These are phyloP conservation scores for Epipyxis sp. DNA, from an alignment of 108 stramenopile species.

Conservation along the genomic window DNA sequence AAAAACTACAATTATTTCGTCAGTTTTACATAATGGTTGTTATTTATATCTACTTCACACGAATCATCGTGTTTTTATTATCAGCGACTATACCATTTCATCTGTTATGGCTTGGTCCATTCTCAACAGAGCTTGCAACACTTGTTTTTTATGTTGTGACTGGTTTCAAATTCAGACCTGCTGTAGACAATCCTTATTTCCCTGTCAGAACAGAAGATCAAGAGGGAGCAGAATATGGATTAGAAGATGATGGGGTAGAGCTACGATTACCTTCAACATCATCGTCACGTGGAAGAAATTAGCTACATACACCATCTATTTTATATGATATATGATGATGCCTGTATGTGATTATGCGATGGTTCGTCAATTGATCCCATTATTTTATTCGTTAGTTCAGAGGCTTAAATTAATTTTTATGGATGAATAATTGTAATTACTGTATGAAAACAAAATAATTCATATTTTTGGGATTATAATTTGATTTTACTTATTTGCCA, in stretches of 20 bases:
- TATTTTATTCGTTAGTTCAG: too few species aligned
- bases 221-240: constrained; percentile 24
- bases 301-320: too few species aligned
- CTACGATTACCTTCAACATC: not conserved
- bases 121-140: constrained; percentile 75
- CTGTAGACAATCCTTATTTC: constrained; percentile 74
- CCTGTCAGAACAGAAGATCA: constrained; percentile 32
- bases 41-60: constrained; percentile 88
- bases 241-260: constrained; percentile 21
- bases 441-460: too few species aligned
- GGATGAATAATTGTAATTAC: too few species aligned
- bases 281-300: too few species aligned
- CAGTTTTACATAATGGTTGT: constrained; percentile 88
- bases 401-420: too few species aligned
- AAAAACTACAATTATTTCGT: constrained; percentile 81
- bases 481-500: too few species aligned
- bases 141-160: constrained; percentile 80
- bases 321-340: too few species aligned
- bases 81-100: constrained; percentile 73
- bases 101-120: constrained; percentile 77
- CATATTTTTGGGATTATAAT: too few species aligned
- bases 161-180: constrained; percentile 76
- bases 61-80: constrained; percentile 86
- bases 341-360: too few species aligned
- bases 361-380: too few species aligned